Percentiles rank a stretch among this genome's conserved stretches.
phyloP scores from a whole-genome alignment of 495 filamentous ascomycete species.

The Talaromyces nanjingensis region DNA sequence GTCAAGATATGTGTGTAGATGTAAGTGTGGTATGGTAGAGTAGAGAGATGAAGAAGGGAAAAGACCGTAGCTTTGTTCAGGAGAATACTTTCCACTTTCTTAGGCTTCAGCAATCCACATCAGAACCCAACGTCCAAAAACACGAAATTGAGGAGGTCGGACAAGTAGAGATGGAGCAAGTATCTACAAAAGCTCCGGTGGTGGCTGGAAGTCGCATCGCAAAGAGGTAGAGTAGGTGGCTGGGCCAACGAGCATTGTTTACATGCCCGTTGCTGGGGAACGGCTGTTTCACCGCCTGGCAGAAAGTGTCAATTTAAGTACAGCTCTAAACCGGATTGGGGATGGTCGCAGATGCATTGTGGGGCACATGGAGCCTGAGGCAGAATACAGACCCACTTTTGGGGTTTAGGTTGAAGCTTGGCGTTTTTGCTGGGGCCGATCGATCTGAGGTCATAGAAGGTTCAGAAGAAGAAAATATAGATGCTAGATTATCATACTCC shows the following conservation, averaged over 20 bases:
- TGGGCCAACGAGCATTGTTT: constrained; percentile 45
- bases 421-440: neutral
- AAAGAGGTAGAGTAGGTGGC: constrained; percentile 32
- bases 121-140: neutral
- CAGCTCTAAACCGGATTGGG: neutral
- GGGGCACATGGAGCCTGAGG: neutral
- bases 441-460: neutral
- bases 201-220: constrained; percentile 27
- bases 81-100: constrained; percentile 20
- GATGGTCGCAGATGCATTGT: neutral
- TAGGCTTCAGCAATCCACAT: neutral
- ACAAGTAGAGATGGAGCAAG: constrained; percentile 3
- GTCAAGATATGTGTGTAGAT: constrained; percentile 13
- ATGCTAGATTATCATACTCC: neutral
- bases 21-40: constrained; percentile 17
- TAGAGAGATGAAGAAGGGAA: constrained; percentile 20
- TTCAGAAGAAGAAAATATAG: neutral
- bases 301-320: neutral
- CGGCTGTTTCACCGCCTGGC: constrained; percentile 23
- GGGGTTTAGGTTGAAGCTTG: constrained; percentile 6
- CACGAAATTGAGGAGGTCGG: constrained; percentile 8
- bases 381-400: neutral
- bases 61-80: constrained; percentile 30
- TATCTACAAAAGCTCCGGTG: constrained; percentile 11
- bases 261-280: constrained; percentile 35